Base-by-base conservation (phyloP, 257 asterid species). In the Fraxinus americana region DNA sequence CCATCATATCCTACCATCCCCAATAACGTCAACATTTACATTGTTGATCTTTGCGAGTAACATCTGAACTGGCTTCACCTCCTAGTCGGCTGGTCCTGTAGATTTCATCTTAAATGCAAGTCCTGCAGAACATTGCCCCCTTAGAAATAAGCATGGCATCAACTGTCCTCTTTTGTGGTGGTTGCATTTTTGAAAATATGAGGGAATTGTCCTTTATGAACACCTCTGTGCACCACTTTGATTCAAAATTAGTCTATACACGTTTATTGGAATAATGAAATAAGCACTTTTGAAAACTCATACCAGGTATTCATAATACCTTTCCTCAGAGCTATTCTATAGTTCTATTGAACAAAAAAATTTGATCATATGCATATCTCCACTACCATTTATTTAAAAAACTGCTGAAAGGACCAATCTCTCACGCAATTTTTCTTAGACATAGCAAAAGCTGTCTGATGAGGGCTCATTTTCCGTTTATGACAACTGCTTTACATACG, bases 401-500 rank as follows among this genome's bases (percentile, higher is more conserved):
- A 11, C 17, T 43, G 57, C 19, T 14, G n/a, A 4, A 48, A 13
- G 57, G 57, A 48, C 7, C 57, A 48, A 48, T 14, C n/a, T 16
- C 57, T 14, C 57, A 14, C 57, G 0, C 57, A 16, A 16, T 7
- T 48, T 14, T 48, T 14, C 57, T 48, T 48, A 16, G n/a, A 48
- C 57, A 14, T 4, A 48, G 19, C 57, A 7, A 14, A 48, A 14
- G 57, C 57, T 16, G 4, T 16, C 57, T 48, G 7, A 14, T 16
- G 2, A 48, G 57, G 57, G 16, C 57, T 48, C 21, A 16, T 48
- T 14, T 16, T 14, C n/a, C 7, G 0, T 73, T 45, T 48, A 30
- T 30, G 39, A 41, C 57, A 30, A 63, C 82, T 66, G n/a, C 67
- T 71, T 75, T 65, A 45, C 25, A 11, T 59, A 3, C 32, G 10